Evolutionary conservation across 2,329 filamentous ascomycete genomes (phyloP).

Genomic region (Macrophomina pseudophaseolina): DNA sequence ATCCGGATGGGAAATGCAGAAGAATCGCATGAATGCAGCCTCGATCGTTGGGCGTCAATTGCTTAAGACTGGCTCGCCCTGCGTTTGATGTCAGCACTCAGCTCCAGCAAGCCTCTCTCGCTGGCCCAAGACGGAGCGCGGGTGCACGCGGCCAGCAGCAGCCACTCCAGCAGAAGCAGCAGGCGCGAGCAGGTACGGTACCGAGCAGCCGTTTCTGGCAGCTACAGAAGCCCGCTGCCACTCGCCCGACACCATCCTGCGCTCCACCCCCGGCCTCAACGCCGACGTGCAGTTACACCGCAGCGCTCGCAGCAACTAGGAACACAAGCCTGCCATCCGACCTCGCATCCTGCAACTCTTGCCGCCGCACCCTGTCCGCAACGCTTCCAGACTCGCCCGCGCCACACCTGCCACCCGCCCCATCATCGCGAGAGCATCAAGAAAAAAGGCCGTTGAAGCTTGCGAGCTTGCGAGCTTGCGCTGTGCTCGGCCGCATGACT

Average conservation of each 20-base stretch:
- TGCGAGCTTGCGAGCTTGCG: not conserved
- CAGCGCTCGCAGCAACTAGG: conserved; percentile 13
- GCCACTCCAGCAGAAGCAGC: not conserved
- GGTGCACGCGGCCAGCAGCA: conserved; percentile 3
- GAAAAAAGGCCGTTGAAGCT: not conserved
- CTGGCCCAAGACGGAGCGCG: not conserved
- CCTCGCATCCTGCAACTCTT: conserved; percentile 19
- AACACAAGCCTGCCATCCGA: conserved; percentile 18
- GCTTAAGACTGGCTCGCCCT: conserved; percentile 15
- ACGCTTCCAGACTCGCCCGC: conserved; percentile 17
- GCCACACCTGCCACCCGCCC: not conserved
- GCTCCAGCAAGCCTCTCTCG: not conserved
- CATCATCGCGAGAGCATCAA: not conserved
- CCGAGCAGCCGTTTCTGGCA: conserved; percentile 2
- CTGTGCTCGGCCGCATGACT: not conserved
- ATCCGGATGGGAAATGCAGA: conserved; percentile 14
- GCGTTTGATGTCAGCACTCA: conserved; percentile 10
- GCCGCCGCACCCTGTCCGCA: conserved; percentile 19
- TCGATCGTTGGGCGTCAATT: conserved; percentile 23
- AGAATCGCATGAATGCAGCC: conserved; percentile 25
- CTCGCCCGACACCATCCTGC: conserved; percentile 5
- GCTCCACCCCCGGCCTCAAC: not conserved
- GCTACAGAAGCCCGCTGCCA: conserved; percentile 11
- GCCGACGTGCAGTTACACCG: conserved; percentile 15
- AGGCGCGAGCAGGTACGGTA: not conserved